Evolutionary conservation across 768 basidiomycete species (phyloP).

Genomic region (Lactifluus echinatus): DNA sequence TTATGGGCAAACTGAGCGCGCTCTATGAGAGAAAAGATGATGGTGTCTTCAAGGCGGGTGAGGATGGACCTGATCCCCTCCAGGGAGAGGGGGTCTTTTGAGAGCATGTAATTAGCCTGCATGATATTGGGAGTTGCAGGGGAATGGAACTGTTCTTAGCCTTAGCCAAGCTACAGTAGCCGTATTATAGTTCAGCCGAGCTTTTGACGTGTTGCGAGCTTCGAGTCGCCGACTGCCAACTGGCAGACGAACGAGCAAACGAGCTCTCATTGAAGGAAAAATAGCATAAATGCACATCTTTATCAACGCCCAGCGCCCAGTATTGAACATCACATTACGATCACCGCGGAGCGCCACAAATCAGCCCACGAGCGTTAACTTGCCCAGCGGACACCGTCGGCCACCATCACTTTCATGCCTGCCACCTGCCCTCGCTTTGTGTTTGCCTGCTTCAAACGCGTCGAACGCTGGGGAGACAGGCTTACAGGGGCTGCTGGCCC

Average conservation of each 20-base stretch:
- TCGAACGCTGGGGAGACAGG: constrained; percentile 70
- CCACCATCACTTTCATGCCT: constrained; percentile 6
- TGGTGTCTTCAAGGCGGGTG: constrained; percentile 91
- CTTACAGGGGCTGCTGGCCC: constrained; percentile 89
- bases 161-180: background rate
- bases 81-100: constrained; percentile 72
- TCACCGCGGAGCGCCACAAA: constrained; percentile 4
- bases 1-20: constrained; percentile 96
- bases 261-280: background rate
- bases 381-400: background rate
- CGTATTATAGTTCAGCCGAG: background rate
- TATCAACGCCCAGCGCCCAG: background rate
- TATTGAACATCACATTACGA: background rate
- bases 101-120: constrained; percentile 56
- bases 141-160: background rate
- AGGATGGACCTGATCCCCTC: constrained; percentile 83
- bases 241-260: background rate
- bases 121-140: constrained; percentile 16
- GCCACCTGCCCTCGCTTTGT: constrained; percentile 23
- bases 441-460: constrained; percentile 51
- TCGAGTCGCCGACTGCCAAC: background rate
- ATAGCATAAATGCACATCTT: no score
- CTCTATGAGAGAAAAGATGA: constrained; percentile 97
- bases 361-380: background rate
- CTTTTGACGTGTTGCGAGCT: background rate